These are phyloP conservation scores for Pythium aphanidermatum DNA, from an alignment of 352 stramenopile species.

Conservation along the genomic window DNA sequence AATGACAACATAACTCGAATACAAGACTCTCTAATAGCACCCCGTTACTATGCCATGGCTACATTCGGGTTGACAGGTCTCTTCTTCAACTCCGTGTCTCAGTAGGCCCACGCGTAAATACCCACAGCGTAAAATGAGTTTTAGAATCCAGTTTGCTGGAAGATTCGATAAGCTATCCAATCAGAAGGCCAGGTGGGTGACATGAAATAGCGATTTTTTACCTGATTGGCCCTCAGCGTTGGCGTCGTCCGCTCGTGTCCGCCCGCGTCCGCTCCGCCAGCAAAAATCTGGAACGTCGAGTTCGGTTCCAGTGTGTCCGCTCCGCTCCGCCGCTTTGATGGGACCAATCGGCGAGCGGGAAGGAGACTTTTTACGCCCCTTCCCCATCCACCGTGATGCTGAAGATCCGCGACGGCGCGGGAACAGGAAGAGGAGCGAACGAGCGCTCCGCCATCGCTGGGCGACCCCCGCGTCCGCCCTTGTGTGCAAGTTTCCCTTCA, in stretches of 20 bases:
- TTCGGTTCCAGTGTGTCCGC: background rate
- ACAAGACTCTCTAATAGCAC: background rate
- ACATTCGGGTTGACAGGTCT: background rate
- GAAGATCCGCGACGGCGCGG: too few relatives aligned
- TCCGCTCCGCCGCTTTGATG: constrained; percentile 5
- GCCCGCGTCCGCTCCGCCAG: background rate
- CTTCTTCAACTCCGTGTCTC: constrained; percentile 10
- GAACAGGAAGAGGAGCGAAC: too few relatives aligned
- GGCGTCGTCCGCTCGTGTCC: constrained; percentile 9
- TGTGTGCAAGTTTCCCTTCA: too few relatives aligned
- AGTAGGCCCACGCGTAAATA: constrained; percentile 11
- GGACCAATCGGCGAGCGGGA: background rate
- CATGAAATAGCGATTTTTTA: constrained; percentile 7
- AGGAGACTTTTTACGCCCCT: too few relatives aligned
- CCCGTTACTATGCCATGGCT: too few relatives aligned
- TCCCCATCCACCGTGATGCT: too few relatives aligned
- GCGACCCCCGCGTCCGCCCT: too few relatives aligned
- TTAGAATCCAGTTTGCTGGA: background rate
- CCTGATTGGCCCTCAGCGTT: constrained; percentile 6
- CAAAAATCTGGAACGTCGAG: background rate
- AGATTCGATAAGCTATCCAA: constrained; percentile 9
- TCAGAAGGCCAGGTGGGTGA: background rate
- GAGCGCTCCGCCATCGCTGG: too few relatives aligned
- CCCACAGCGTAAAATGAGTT: constrained; percentile 11
- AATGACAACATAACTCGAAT: constrained; percentile 6